Evolutionary conservation across 1,284 basidiomycete species (phyloP).

Genomic region (Ceratobasidium theobromae): DNA sequence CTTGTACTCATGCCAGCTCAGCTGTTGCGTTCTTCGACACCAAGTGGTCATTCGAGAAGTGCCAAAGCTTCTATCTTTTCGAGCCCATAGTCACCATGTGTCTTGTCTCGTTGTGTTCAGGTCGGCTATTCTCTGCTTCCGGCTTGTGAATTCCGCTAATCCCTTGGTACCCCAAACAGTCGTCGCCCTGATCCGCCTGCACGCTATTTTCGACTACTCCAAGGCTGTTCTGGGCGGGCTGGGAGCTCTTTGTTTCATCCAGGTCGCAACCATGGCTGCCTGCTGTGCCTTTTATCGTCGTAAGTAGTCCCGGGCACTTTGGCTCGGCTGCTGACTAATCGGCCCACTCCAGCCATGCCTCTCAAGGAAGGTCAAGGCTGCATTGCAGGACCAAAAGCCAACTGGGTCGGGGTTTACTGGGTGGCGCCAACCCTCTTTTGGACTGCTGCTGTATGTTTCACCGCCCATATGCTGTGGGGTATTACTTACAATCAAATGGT

Average conservation of each 20-base stretch:
- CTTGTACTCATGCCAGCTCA: constrained; percentile 39
- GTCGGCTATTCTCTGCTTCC: constrained; percentile 23
- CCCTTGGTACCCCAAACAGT: constrained; percentile 48
- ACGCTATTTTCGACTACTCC: constrained; percentile 68
- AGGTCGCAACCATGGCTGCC: constrained; percentile 66
- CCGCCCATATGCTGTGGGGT: not conserved
- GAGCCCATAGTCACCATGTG: constrained; percentile 70
- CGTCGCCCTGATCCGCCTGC: constrained; percentile 70
- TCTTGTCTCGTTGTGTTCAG: constrained; percentile 17
- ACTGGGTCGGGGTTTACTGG: constrained; percentile 84
- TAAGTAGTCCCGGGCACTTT: constrained; percentile 45
- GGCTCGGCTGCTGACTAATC: constrained; percentile 10
- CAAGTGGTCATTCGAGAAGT: constrained; percentile 60
- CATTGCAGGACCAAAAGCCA: constrained; percentile 70
- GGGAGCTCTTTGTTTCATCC: constrained; percentile 59
- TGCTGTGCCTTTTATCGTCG: constrained; percentile 74
- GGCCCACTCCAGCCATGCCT: constrained; percentile 57
- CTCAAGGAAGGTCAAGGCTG: constrained; percentile 71
- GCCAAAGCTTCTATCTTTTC: constrained; percentile 72
- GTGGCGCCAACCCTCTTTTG: constrained; percentile 69
- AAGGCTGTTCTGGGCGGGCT: constrained; percentile 57
- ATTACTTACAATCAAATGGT: constrained; percentile 21
- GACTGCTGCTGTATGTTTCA: constrained; percentile 55
- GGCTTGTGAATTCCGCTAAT: constrained; percentile 2
- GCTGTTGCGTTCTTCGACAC: constrained; percentile 81